phyloP scores from a whole-genome alignment of 306 rosid genomes.

The Senna tora region DNA sequence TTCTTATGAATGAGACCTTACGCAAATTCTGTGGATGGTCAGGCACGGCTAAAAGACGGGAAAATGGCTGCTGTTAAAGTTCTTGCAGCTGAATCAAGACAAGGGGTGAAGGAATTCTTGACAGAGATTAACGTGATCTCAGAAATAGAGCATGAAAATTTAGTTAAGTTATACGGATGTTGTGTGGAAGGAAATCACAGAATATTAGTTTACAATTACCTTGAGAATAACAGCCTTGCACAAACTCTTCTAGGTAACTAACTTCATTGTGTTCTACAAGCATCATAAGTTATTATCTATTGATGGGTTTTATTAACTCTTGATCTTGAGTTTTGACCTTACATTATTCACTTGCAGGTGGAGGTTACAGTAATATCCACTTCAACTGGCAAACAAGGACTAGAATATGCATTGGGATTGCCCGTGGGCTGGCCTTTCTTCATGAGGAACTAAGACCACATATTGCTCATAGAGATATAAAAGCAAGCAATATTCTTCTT shows the following conservation, averaged over 20 bases:
- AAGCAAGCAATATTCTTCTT: slow-evolving; percentile 96
- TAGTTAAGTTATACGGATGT: slow-evolving; percentile 89
- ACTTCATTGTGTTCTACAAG: slow-evolving; percentile 16
- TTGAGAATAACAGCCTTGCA: slow-evolving; percentile 87
- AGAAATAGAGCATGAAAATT: slow-evolving; percentile 82
- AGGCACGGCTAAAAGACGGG: slow-evolving; percentile 89
- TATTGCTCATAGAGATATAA: slow-evolving; percentile 93
- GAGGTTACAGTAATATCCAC: slow-evolving; percentile 50
- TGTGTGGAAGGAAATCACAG: slow-evolving; percentile 77
- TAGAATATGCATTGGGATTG: slow-evolving; percentile 70
- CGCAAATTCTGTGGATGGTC: slow-evolving; percentile 38
- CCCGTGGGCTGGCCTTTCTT: slow-evolving; percentile 85
- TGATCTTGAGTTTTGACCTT: slow-evolving; percentile 12
- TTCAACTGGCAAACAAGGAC: slow-evolving; percentile 71
- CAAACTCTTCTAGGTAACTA: slow-evolving; percentile 88
- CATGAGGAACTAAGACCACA: slow-evolving; percentile 87
- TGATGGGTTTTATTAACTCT: slow-evolving; percentile 18
- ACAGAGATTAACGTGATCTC: slow-evolving; percentile 92
- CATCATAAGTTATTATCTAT: slow-evolving; percentile 5
- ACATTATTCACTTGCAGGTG: slow-evolving; percentile 68
- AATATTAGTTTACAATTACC: slow-evolving; percentile 92
- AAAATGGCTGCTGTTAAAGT: slow-evolving; percentile 91
- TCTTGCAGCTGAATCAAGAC: slow-evolving; percentile 86
- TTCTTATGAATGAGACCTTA: slow-evolving; percentile 31
- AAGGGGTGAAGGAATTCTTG: slow-evolving; percentile 92